These are phyloP conservation scores for Pulveroboletus ravenelii DNA, from an alignment of 768 basidiomycete genomes.

Conservation along the genomic window DNA sequence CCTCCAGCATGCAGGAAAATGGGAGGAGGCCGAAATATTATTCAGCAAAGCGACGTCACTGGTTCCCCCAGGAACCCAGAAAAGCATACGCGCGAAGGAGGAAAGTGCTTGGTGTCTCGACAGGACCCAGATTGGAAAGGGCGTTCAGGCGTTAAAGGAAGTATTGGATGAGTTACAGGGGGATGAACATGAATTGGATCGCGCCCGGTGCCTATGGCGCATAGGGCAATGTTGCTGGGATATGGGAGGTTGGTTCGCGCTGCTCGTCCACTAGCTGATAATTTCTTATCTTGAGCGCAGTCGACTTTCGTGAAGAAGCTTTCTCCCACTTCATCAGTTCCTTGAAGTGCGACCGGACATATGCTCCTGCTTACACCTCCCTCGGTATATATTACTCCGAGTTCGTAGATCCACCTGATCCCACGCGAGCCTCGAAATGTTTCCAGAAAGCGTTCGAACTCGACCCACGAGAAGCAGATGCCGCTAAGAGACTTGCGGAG, in stretches of 20 bases:
- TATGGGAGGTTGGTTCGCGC: conserved; percentile 51
- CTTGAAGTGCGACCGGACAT: conserved; percentile 67
- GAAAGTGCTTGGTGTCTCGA: conserved; percentile 80
- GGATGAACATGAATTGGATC: conserved; percentile 48
- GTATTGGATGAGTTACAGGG: conserved; percentile 43
- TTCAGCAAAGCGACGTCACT: conserved; percentile 58
- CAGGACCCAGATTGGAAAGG: conserved; percentile 48
- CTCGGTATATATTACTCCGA: conserved; percentile 88
- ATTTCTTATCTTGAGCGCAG: conserved; percentile 30
- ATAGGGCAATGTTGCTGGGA: conserved; percentile 76
- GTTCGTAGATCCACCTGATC: conserved; percentile 65
- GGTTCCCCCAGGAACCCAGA: conserved; percentile 40
- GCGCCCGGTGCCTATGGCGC: conserved; percentile 81
- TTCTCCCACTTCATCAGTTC: conserved; percentile 78
- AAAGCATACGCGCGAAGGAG: conserved; percentile 63
- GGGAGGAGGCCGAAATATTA: conserved; percentile 58
- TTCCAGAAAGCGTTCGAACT: conserved; percentile 98
- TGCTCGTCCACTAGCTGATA: background rate
- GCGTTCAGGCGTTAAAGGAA: conserved; percentile 42
- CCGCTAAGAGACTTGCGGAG: conserved; percentile 78
- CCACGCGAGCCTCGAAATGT: conserved; percentile 84
- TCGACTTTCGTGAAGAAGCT: conserved; percentile 51
- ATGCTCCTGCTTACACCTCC: conserved; percentile 90
- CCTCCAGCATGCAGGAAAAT: conserved; percentile 56
- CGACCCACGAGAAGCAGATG: conserved; percentile 81